Evolutionary conservation across 2,329 filamentous ascomycete genomes (phyloP), one percentile per base, ranked within the genome.

Genomic region (Stachybotrys chartarum): DNA sequence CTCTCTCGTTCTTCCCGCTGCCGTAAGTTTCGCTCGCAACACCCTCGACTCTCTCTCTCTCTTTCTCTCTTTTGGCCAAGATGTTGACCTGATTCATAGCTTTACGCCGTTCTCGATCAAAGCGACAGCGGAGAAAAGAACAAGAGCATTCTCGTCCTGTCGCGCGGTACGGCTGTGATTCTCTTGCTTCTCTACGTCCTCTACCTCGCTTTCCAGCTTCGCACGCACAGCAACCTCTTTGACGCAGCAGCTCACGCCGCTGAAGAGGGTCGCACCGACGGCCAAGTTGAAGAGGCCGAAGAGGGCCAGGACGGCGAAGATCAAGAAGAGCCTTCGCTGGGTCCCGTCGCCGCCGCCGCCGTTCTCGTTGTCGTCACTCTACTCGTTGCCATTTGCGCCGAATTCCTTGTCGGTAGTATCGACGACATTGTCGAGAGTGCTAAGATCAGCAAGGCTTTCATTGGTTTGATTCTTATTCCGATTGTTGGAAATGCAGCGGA

Each of bases 401-500:
- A 91, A 58, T 90, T 88, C 64, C 78, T 92, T 7, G 88, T 92
- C 39, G 85, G 83, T 63, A 89, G 85, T 64, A 91, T 91, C 64
- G 87, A 91, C 60, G 76, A 78, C 31, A 80, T 92, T 50, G 88
- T 91, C 30, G 78, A 83, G 61, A 83, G 77, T 48, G 83, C 84
- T 2, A 80, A 85, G 57, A 88, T 92, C 68, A 90, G 85, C 75
- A 88, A 88, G 71, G 90, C 85, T 1, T 92, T 92, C 62, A 90
- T 92, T 62, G 88, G 88, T 75, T 75, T 91, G 51, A 89, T 91
- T 52, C 74, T 91, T 18, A 87, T 91, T 51, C 88, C 88, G 3
- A 91, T 91, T 60, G 88, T 91, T 35, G 88, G 88, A 48, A 91
- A 91, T 63, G 88, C 88, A 2, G 88, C 88, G 3, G 88, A 92